These are phyloP conservation scores for Yamadazyma conglobata DNA, from an alignment of 1,139 yeast species.

Conservation along the genomic window DNA sequence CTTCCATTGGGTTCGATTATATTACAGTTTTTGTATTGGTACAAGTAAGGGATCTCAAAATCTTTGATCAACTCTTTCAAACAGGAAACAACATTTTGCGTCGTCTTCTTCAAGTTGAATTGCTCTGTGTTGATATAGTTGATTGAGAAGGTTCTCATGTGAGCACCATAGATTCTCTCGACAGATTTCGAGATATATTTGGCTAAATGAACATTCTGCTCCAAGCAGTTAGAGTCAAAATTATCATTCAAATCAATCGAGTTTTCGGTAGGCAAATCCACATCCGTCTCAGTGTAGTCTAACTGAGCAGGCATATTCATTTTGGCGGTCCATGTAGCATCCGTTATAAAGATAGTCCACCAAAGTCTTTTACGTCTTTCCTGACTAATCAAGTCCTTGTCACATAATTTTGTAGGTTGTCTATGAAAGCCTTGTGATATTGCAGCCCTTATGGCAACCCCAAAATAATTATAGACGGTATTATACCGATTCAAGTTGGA, in stretches of 20 bases:
- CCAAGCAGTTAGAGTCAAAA: conserved; percentile 31
- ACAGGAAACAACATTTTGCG: conserved; percentile 29
- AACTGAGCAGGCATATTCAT: conserved; percentile 37
- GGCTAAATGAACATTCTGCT: conserved; percentile 38
- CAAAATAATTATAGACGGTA: conserved; percentile 47
- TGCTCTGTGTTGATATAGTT: conserved; percentile 41
- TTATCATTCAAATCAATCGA: conserved; percentile 26
- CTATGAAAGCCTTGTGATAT: conserved; percentile 46
- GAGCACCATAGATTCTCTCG: conserved; percentile 34
- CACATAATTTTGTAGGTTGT: conserved; percentile 18
- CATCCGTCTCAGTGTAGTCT: conserved; percentile 49
- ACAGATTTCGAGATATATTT: conserved; percentile 35
- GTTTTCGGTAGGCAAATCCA: conserved; percentile 42
- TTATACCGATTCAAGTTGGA: conserved; percentile 48
- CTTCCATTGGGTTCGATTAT: conserved; percentile 23
- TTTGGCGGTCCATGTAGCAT: conserved; percentile 49
- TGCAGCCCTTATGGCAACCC: conserved; percentile 47
- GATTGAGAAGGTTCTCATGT: conserved; percentile 34
- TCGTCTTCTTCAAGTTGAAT: conserved; percentile 32
- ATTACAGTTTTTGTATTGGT: conserved; percentile 21
- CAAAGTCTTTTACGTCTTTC: conserved; percentile 48
- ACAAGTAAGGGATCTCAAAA: conserved; percentile 31
- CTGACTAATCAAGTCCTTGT: conserved; percentile 8
- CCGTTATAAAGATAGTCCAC: conserved; percentile 55
- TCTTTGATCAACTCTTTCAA: conserved; percentile 27